These are phyloP conservation scores for Neurospora pannonica DNA, from an alignment of 495 filamentous ascomycete genomes.

Conservation along the genomic window DNA sequence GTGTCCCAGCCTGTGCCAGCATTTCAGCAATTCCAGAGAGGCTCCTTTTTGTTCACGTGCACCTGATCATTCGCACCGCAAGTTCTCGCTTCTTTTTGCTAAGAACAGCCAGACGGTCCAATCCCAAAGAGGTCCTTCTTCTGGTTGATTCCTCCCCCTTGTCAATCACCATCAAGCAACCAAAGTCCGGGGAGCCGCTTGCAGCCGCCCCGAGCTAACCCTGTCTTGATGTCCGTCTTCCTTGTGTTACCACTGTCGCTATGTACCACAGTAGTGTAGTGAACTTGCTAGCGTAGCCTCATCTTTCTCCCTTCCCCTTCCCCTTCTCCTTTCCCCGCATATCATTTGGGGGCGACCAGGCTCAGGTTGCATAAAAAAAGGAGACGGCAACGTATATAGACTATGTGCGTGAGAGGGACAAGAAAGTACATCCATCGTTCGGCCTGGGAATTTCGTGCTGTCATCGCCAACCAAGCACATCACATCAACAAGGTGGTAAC, in stretches of 20 bases:
- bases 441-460: neutral
- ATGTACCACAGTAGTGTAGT: no score
- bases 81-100: neutral
- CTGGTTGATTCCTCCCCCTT: neutral
- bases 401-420: no score
- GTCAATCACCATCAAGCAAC: neutral
- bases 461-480: neutral
- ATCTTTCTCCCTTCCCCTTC: neutral
- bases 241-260: neutral
- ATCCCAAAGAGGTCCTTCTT: neutral
- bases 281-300: neutral
- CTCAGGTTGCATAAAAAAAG: neutral
- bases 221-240: neutral
- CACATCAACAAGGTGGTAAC: neutral
- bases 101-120: no score
- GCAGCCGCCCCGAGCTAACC: constrained; percentile 13
- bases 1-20: neutral
- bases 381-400: neutral
- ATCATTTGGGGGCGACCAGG: neutral
- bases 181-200: constrained; percentile 15
- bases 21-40: neutral
- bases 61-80: constrained; percentile 14
- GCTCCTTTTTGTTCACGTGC: constrained; percentile 19
- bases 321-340: neutral
- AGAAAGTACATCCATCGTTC: neutral